Conservation (phyloP, 1,139 yeast species). For the Tardiomyces blankii region DNA sequence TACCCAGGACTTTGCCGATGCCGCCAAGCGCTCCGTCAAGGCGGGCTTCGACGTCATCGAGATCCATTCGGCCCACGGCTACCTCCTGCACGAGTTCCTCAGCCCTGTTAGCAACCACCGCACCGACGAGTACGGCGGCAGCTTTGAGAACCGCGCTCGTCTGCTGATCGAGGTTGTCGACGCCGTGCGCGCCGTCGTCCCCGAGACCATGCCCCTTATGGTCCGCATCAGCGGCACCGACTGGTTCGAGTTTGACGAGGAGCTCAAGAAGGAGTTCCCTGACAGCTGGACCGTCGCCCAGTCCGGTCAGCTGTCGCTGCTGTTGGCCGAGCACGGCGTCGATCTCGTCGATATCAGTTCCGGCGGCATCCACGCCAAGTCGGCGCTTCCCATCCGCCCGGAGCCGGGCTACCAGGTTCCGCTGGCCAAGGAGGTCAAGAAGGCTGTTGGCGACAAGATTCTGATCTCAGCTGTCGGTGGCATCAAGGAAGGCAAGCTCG, state of each 20-base stretch:
- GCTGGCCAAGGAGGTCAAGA: conserved; percentile 32
- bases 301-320: conserved; percentile 20
- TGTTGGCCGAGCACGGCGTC: conserved; percentile 16
- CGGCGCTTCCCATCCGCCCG: too few species aligned
- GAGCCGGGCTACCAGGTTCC: too few species aligned
- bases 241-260: conserved; percentile 44
- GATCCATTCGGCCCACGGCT: conserved; percentile 61
- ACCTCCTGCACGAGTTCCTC: conserved; percentile 51
- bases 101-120: conserved; percentile 41
- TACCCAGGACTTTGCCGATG: conserved; percentile 28
- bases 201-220: conserved; percentile 31
- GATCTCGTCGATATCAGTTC: neutral
- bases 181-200: conserved; percentile 34
- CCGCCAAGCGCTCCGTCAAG: conserved; percentile 36
- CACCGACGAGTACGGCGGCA: conserved; percentile 60
- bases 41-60: conserved; percentile 65
- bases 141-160: conserved; percentile 52
- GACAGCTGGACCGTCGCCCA: conserved; percentile 21
- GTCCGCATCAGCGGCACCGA: conserved; percentile 43
- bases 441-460: conserved; percentile 32
- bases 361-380: conserved; percentile 9
- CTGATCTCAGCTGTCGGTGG: conserved; percentile 39
- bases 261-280: conserved; percentile 39
- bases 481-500: conserved; percentile 26
- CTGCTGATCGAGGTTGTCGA: conserved; percentile 46